A percentile compares a stretch with the other conserved stretches of the same genome.
These are phyloP conservation scores for Myxozyma monticola DNA, from an alignment of 805 yeast genomes.

Conservation along the genomic window DNA sequence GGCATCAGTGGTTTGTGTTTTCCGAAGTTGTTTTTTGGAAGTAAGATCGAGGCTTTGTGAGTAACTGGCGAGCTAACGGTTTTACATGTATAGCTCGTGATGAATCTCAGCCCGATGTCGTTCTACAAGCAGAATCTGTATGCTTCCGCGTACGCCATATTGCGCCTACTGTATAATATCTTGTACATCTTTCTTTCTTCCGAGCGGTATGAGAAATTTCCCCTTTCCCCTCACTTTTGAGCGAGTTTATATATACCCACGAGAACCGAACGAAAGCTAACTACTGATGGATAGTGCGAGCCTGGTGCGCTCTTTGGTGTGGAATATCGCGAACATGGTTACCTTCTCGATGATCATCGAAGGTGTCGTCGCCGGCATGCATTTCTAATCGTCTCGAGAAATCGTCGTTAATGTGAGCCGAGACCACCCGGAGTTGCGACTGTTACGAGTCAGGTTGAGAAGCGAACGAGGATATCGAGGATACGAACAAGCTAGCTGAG, in stretches of 20 bases:
- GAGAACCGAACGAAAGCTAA: too few relatives aligned
- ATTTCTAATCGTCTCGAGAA: not conserved
- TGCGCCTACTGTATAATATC: conserved; percentile 10
- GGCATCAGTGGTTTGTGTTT: conserved; percentile 19
- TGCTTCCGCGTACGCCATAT: conserved; percentile 15
- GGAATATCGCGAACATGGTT: conserved; percentile 21
- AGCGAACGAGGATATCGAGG: not conserved
- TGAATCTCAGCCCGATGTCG: conserved; percentile 14
- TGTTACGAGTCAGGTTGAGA: too few relatives aligned
- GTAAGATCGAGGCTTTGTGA: too few relatives aligned
- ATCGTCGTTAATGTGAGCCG: too few relatives aligned
- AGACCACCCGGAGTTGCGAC: too few relatives aligned
- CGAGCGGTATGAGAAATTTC: conserved; percentile 3
- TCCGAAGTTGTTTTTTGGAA: too few relatives aligned
- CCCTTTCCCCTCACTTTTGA: not conserved
- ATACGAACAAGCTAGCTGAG: not conserved
- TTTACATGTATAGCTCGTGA: conserved; percentile 8
- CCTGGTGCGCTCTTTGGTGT: conserved; percentile 17
- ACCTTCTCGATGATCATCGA: conserved; percentile 23
- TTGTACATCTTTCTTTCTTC: conserved; percentile 18
- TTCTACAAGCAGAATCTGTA: conserved; percentile 17
- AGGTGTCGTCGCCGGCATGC: conserved; percentile 7
- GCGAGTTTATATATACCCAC: not conserved
- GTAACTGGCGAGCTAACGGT: too few relatives aligned
- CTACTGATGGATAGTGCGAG: conserved; percentile 9